A percentile compares a stretch with the other conserved stretches of the same genome.
phyloP scores from a whole-genome alignment of 768 basidiomycete species.

The Lactarius akahatsu region DNA sequence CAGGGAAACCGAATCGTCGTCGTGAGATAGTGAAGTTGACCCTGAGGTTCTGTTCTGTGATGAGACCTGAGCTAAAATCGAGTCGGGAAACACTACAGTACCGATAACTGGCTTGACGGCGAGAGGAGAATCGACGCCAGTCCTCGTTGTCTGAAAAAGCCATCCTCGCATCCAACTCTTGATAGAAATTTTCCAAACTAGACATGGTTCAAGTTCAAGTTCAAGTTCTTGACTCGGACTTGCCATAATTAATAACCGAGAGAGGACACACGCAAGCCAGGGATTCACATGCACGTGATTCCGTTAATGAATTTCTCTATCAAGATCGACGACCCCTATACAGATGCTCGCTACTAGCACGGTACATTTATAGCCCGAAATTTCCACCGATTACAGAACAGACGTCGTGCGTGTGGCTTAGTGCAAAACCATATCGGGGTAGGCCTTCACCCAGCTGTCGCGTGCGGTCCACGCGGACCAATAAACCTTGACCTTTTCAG shows the following conservation, averaged over 20 bases:
- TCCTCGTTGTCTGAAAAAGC: slow-evolving; percentile 16
- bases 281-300: too few species aligned
- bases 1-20: background rate
- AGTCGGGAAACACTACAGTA: background rate
- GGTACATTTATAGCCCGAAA: background rate
- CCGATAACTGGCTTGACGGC: background rate
- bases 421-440: slow-evolving; percentile 33
- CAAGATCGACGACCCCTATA: too few species aligned
- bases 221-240: background rate
- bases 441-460: slow-evolving; percentile 43
- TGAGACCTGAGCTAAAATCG: background rate
- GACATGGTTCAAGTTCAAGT: background rate
- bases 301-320: too few species aligned
- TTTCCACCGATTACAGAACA: background rate
- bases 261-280: background rate
- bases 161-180: slow-evolving; percentile 28
- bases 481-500: slow-evolving; percentile 42
- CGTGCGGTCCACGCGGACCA: slow-evolving; percentile 47
- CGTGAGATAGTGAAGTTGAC: background rate
- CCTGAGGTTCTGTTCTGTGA: background rate
- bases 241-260: background rate
- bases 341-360: too few species aligned
- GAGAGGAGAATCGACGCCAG: slow-evolving; percentile 5
- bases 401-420: background rate
- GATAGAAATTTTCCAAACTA: slow-evolving; percentile 24